A percentile compares a stretch with the other conserved stretches of the same genome.
Evolutionary conservation across 2,329 filamentous ascomycete genomes (phyloP).

Genomic region (Pleoardoris graminearum): DNA sequence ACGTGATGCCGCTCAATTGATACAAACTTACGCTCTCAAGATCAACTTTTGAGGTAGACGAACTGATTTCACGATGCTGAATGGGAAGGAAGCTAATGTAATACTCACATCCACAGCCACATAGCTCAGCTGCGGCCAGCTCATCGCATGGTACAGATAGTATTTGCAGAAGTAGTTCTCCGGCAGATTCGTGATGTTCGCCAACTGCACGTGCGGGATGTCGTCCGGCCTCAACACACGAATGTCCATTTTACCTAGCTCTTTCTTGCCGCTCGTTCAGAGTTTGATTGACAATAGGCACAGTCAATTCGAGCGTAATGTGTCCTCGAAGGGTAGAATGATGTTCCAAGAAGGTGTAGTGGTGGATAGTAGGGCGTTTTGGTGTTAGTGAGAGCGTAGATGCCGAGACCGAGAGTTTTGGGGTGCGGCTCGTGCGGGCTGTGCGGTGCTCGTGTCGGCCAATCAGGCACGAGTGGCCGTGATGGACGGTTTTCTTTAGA

Average conservation of each 20-base stretch:
- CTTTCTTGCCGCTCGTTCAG: not conserved
- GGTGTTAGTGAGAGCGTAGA: not conserved
- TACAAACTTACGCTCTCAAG: no score
- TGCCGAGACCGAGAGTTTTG: not conserved
- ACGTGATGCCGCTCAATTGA: no score
- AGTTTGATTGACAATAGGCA: not conserved
- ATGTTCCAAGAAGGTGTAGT: not conserved
- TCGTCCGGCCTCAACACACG: conserved; percentile 80
- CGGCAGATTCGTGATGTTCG: conserved; percentile 97
- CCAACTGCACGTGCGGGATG: conserved; percentile 91
- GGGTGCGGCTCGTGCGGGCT: conserved; percentile 4
- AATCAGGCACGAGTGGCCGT: not conserved
- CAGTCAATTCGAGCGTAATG: not conserved
- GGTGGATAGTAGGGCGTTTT: not conserved
- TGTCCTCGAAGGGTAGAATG: not conserved
- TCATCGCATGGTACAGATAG: conserved; percentile 98
- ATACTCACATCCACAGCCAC: conserved; percentile 78
- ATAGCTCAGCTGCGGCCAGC: conserved; percentile 96
- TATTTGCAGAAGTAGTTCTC: conserved; percentile 99
- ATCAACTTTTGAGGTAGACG: no score
- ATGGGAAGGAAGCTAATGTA: not conserved
- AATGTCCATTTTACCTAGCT: conserved; percentile 72
- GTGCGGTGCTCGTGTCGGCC: conserved; percentile 1
- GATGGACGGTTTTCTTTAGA: no score
- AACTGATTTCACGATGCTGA: no score